Conservation (phyloP, 2,329 filamentous ascomycete species). For the Mariannaea elegans region DNA sequence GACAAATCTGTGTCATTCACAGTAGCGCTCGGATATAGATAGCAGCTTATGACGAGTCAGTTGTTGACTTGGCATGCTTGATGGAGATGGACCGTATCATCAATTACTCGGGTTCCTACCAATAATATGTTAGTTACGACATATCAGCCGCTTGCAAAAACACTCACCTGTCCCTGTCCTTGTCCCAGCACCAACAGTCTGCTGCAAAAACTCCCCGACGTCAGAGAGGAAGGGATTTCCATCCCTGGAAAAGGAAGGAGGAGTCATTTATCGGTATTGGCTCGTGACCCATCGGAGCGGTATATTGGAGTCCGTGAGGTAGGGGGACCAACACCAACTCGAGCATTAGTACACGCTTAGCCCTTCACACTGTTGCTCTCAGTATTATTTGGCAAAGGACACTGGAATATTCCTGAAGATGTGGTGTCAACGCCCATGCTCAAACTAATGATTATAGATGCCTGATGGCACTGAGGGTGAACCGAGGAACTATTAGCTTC, state of each 20-base stretch:
- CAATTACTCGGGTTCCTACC: constrained; percentile 62
- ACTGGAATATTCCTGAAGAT: constrained; percentile 53
- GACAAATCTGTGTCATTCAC: constrained; percentile 55
- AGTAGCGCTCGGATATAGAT: constrained; percentile 51
- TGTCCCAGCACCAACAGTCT: constrained; percentile 59
- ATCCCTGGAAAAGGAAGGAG: constrained; percentile 33
- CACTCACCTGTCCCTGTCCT: constrained; percentile 56
- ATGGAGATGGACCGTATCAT: constrained; percentile 42
- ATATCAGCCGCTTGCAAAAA: background rate
- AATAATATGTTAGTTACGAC: constrained; percentile 13
- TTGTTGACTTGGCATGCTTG: background rate
- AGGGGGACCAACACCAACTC: constrained; percentile 48
- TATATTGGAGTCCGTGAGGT: background rate
- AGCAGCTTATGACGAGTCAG: constrained; percentile 44
- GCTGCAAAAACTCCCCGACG: constrained; percentile 50
- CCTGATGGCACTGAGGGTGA: constrained; percentile 47
- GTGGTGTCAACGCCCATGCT: constrained; percentile 52
- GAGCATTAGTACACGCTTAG: constrained; percentile 56
- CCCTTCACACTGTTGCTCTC: constrained; percentile 56
- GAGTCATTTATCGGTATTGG: constrained; percentile 8
- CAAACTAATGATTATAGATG: constrained; percentile 46
- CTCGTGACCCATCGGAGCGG: background rate
- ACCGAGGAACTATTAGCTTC: constrained; percentile 39
- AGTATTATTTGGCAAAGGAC: constrained; percentile 58
- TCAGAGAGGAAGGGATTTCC: constrained; percentile 52